Evolutionary conservation across 2,329 filamentous ascomycete species (phyloP).

Genomic region (Penicillium oxalicum): DNA sequence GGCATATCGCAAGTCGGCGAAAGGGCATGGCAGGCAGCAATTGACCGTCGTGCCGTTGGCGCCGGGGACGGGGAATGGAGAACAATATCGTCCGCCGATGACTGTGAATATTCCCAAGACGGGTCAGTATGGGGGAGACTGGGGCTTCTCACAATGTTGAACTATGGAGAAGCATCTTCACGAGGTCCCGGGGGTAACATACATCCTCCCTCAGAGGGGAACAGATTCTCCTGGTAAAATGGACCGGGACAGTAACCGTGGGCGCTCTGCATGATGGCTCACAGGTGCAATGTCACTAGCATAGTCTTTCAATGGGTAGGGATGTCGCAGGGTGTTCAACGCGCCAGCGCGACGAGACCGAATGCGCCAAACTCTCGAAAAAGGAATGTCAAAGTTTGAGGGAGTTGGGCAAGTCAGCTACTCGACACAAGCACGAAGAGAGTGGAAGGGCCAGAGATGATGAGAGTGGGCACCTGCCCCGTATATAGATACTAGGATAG

Average conservation of each 20-base stretch:
- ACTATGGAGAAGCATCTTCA: no score
- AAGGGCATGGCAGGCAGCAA: constrained; percentile 88
- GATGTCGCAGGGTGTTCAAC: constrained; percentile 8
- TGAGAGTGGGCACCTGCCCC: constrained; percentile 3
- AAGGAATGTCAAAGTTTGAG: constrained; percentile 7
- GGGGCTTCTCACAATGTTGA: no score
- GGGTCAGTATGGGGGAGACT: no score
- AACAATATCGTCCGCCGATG: constrained; percentile 56
- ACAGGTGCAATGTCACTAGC: constrained; percentile 6
- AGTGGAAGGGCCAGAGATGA: no score
- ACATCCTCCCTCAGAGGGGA: constrained; percentile 61
- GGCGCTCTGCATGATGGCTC: constrained; percentile 20
- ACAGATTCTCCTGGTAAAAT: constrained; percentile 61
- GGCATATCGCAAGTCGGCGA: constrained; percentile 68
- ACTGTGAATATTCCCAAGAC: constrained; percentile 37
- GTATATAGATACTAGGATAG: no score
- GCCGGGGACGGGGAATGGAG: constrained; percentile 32
- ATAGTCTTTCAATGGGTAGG: constrained; percentile 9
- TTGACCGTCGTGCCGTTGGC: constrained; percentile 30
- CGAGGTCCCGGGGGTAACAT: constrained; percentile 28
- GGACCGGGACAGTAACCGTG: constrained; percentile 58
- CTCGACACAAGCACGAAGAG: no score
- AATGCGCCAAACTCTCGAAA: constrained; percentile 18
- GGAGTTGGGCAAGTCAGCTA: constrained; percentile 3
- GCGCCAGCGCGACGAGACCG: constrained; percentile 22